These are phyloP conservation scores for Lasiosphaeria hispida DNA, from an alignment of 495 filamentous ascomycete species.

Conservation along the genomic window DNA sequence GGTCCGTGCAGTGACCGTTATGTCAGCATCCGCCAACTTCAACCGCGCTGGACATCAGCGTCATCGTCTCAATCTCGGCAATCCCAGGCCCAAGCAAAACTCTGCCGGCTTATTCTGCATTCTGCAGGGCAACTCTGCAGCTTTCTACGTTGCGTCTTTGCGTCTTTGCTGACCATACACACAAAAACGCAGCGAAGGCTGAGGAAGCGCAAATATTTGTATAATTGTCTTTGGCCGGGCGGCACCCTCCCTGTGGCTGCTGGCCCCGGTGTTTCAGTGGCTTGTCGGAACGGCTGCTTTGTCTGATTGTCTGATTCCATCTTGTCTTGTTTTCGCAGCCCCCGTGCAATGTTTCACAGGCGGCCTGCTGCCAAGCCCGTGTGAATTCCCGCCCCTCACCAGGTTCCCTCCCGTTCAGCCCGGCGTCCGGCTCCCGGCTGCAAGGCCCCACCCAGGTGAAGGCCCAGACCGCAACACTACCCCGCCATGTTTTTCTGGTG, in stretches of 20 bases:
- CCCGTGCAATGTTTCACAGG: too few species aligned
- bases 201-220: too few species aligned
- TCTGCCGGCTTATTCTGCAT: too few species aligned
- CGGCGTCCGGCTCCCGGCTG: not conserved
- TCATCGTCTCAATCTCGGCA: conserved; percentile 8
- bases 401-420: not conserved
- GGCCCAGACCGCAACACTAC: too few species aligned
- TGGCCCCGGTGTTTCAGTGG: not conserved
- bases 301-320: too few species aligned
- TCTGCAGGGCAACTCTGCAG: too few species aligned
- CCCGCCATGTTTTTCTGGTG: too few species aligned
- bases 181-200: not conserved
- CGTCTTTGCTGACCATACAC: not conserved
- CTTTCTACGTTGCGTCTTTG: too few species aligned
- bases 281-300: too few species aligned
- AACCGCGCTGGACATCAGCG: not conserved
- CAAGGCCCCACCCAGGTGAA: too few species aligned
- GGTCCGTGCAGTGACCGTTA: conserved; percentile 3
- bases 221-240: too few species aligned
- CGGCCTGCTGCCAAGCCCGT: not conserved
- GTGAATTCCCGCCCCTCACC: not conserved
- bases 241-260: not conserved
- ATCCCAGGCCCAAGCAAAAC: not conserved
- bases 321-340: too few species aligned
- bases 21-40: not conserved